phyloP scores from a whole-genome alignment of 1,139 yeast species.

The Magnusiomyces magnusii region DNA sequence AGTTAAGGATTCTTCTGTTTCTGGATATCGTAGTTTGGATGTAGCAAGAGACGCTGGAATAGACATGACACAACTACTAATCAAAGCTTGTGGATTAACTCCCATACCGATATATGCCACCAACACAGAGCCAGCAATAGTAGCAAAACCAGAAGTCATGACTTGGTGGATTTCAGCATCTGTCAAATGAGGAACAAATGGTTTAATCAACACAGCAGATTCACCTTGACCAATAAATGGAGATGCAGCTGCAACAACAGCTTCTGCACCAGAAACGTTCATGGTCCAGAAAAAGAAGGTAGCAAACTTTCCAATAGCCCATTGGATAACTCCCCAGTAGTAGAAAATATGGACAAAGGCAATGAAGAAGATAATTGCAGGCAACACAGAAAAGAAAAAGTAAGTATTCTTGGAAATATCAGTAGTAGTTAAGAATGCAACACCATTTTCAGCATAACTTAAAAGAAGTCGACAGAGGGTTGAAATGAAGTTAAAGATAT shows the following conservation, averaged over 20 bases:
- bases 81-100: conserved; percentile 55
- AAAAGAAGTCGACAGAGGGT: conserved; percentile 52
- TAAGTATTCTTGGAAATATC: conserved; percentile 23
- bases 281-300: conserved; percentile 55
- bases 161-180: conserved; percentile 59
- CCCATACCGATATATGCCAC: conserved; percentile 62
- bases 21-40: conserved; percentile 58
- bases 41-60: conserved; percentile 61
- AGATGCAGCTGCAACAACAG: conserved; percentile 62
- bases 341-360: conserved; percentile 57
- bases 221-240: conserved; percentile 68
- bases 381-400: conserved; percentile 56
- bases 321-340: conserved; percentile 54
- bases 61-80: conserved; percentile 64
- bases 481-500: conserved; percentile 56
- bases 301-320: conserved; percentile 56
- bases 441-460: conserved; percentile 46
- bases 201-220: conserved; percentile 55
- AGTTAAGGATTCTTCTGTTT: conserved; percentile 50
- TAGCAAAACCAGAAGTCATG: conserved; percentile 61
- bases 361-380: conserved; percentile 57
- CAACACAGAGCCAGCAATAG: conserved; percentile 59
- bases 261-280: conserved; percentile 58
- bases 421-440: conserved; percentile 46
- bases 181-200: conserved; percentile 53